A percentile compares a stretch with the other conserved stretches of the same genome.
Conservation (phyloP, 108 stramenopile species). For the Cyclostephanos invisitatus region DNA sequence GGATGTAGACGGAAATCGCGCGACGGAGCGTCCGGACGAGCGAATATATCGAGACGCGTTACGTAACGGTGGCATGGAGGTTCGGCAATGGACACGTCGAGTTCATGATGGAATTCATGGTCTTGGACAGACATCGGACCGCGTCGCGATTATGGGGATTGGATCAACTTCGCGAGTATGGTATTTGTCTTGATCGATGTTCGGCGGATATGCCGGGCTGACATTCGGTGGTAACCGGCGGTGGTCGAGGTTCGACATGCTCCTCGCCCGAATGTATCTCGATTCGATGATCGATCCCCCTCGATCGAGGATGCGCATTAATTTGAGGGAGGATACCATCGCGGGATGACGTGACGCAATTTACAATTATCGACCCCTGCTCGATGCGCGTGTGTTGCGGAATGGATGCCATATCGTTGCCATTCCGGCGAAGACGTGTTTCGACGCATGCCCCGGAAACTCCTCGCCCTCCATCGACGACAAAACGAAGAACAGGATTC, state of each 20-base stretch:
- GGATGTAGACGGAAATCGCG: conserved; percentile 61
- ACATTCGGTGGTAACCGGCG: too few relatives aligned
- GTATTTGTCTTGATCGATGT: conserved; percentile 73
- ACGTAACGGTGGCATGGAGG: conserved; percentile 49
- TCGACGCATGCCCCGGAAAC: too few relatives aligned
- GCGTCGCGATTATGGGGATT: conserved; percentile 68
- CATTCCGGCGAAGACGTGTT: too few relatives aligned
- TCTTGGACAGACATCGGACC: conserved; percentile 57
- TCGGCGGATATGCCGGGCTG: too few relatives aligned
- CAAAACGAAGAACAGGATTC: conserved; percentile 1
- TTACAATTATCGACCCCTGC: too few relatives aligned
- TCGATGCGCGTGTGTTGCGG: too few relatives aligned
- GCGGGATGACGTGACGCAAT: too few relatives aligned
- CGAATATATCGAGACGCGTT: conserved; percentile 60
- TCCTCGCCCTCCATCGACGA: too few relatives aligned
- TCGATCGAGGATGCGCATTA: conserved; percentile 31
- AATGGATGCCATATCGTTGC: too few relatives aligned
- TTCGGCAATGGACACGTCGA: conserved; percentile 68
- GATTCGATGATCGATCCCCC: conserved; percentile 23
- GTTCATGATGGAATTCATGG: conserved; percentile 70
- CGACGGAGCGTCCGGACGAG: conserved; percentile 69
- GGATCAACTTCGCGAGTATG: conserved; percentile 76
- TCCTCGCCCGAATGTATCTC: conserved; percentile 46
- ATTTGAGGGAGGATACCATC: too few relatives aligned
- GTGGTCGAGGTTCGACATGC: conserved; percentile 65